Evolutionary conservation across 495 filamentous ascomycete species (phyloP), one percentile per base, ranked within the genome.

Genomic region (Hypoxylon fragiforme): DNA sequence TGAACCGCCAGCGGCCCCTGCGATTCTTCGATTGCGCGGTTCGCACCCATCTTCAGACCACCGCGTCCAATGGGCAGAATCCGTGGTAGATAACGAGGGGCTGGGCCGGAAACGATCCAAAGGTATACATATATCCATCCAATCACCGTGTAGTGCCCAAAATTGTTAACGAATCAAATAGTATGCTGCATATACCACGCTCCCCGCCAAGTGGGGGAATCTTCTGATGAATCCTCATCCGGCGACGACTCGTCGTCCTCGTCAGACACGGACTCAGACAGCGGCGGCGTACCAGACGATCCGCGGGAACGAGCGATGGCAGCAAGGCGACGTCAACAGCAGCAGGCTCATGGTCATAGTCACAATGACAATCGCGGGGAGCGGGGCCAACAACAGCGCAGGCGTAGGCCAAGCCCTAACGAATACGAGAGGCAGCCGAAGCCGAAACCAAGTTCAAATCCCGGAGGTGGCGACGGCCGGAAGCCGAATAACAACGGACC

Each of bases 181-280:
- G 95, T 97, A 16, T 99, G 94, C 81, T 99, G 94, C 70, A 97
- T 97, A 67, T 99, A 97, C 76, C 91, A 95, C 75, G 88, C 88
- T 52, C 83, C 89, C 2, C 86, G 85, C 44, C 82, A 79, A 32
- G 82, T 91, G 7, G 94, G 87, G 69, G 94, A 97, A 69, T 95
- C 90, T 12, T 90, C 84, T 54, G 87, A 86, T 50, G 87, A 91
- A 60, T 87, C 85, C 19, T 85, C 84, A 6, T 85, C 83, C 8
- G 50, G 40, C 26, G 57, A 61, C 9, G 78, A 78, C 41, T 85
- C 83, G 20, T 84, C 79, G 35, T 82, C 80, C 12, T 73, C 72
- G 1, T 73, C 73, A 3, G 50, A 59, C 18, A 68, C 68, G 18
- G 83, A 81, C 12, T 72, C 69, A 19, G 78, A 78, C 21, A 71